phyloP scores from a whole-genome alignment of 495 filamentous ascomycete genomes.

The Podospora tetraspora region DNA sequence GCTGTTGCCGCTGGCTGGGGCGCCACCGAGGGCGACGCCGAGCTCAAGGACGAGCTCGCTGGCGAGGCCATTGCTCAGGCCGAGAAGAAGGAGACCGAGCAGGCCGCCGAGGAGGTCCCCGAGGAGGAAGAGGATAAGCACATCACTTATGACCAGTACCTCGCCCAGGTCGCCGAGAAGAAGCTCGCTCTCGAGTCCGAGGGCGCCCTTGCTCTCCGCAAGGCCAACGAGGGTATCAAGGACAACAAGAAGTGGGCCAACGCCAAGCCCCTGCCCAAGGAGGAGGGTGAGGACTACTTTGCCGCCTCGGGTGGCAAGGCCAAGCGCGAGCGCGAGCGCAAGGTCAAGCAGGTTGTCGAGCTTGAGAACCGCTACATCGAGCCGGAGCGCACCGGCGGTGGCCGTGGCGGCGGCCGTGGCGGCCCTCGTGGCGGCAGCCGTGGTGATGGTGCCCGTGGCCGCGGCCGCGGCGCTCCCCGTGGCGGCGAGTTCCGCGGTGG shows the following conservation, averaged over 20 bases:
- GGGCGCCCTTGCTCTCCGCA: constrained; percentile 59
- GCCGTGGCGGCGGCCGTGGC: constrained; percentile 51
- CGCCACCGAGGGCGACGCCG: constrained; percentile 66
- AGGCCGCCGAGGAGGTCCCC: constrained; percentile 31
- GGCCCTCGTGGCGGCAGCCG: constrained; percentile 45
- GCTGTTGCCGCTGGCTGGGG: constrained; percentile 90
- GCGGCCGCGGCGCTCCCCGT: constrained; percentile 41
- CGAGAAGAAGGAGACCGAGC: constrained; percentile 57
- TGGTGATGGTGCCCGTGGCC: constrained; percentile 44
- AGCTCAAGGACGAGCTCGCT: constrained; percentile 82
- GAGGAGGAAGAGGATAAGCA: constrained; percentile 76
- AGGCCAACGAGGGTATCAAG: constrained; percentile 85
- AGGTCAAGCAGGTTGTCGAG: constrained; percentile 83
- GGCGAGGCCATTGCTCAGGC: constrained; percentile 79
- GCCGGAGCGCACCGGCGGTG: constrained; percentile 48
- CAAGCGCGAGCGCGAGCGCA: constrained; percentile 83
- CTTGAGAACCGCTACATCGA: constrained; percentile 80
- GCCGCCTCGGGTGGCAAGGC: constrained; percentile 69
- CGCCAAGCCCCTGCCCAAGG: constrained; percentile 70
- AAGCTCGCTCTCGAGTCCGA: constrained; percentile 63
- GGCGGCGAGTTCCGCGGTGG: constrained; percentile 37
- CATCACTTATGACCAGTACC: constrained; percentile 82
- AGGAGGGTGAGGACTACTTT: constrained; percentile 72
- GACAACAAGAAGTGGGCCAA: constrained; percentile 85
- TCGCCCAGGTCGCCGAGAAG: constrained; percentile 80